phyloP scores from a whole-genome alignment of 2,329 filamentous ascomycete species.

The Talaromyces piceae region DNA sequence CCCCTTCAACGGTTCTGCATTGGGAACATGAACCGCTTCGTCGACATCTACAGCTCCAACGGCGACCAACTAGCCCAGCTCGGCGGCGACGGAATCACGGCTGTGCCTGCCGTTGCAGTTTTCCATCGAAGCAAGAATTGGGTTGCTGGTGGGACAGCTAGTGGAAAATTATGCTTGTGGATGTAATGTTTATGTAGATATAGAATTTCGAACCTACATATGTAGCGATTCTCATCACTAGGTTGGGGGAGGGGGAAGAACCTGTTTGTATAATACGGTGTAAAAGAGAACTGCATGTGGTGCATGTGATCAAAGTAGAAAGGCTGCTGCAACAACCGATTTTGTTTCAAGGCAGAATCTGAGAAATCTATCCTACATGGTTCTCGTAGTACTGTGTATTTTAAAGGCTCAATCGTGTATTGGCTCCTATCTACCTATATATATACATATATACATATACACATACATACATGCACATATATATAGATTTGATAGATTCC shows the following conservation, averaged over 20 bases:
- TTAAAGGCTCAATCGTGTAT: neutral
- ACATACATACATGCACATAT: too few relatives aligned
- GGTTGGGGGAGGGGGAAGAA: too few relatives aligned
- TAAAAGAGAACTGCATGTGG: too few relatives aligned
- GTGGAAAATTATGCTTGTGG: conserved; percentile 89
- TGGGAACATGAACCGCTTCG: conserved; percentile 96
- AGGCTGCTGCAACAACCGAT: neutral
- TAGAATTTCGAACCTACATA: too few relatives aligned
- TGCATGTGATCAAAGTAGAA: too few relatives aligned
- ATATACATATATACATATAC: too few relatives aligned
- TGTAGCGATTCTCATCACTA: too few relatives aligned
- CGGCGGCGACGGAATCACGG: conserved; percentile 82
- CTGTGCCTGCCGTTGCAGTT: conserved; percentile 84
- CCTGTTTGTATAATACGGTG: too few relatives aligned
- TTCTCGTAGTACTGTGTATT: too few relatives aligned
- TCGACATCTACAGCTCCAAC: conserved; percentile 76
- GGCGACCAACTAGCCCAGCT: conserved; percentile 86
- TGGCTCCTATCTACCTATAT: neutral
- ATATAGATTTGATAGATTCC: too few relatives aligned
- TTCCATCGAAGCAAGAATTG: conserved; percentile 85
- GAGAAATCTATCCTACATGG: neutral
- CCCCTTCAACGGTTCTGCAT: conserved; percentile 83
- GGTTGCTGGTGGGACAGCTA: conserved; percentile 86
- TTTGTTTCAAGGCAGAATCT: neutral
- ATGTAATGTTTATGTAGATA: conserved; percentile 47